These are phyloP conservation scores for Pseudogymnoascus sp. DNA, from an alignment of 2,329 filamentous ascomycete genomes.

Conservation along the genomic window DNA sequence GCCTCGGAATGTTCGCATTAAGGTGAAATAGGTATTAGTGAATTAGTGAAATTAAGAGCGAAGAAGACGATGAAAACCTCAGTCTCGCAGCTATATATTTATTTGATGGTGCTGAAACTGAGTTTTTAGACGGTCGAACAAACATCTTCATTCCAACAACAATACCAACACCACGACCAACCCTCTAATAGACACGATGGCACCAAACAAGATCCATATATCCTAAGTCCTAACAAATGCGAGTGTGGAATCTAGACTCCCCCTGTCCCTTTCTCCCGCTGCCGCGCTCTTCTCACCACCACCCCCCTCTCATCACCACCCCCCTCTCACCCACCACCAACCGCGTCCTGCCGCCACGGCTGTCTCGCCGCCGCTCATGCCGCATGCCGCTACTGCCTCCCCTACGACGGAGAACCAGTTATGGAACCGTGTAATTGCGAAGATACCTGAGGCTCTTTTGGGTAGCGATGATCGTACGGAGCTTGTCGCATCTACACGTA, in stretches of 20 bases:
- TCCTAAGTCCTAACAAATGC: not conserved
- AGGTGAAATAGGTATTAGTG: not conserved
- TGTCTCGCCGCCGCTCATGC: not conserved
- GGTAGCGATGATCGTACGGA: no score
- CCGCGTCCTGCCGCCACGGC: not conserved
- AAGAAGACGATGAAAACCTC: not conserved
- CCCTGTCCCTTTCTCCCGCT: not conserved
- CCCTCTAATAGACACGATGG: not conserved
- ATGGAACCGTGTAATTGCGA: no score
- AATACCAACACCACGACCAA: not conserved
- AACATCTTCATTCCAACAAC: not conserved
- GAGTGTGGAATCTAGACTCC: not conserved
- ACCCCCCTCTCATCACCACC: not conserved
- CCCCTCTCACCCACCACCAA: not conserved
- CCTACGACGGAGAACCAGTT: no score
- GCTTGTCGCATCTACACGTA: no score
- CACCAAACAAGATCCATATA: not conserved
- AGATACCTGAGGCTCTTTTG: no score
- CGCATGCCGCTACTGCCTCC: not conserved
- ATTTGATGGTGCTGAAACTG: not conserved
- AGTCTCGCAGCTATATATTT: not conserved
- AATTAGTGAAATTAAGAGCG: not conserved
- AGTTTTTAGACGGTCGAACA: not conserved
- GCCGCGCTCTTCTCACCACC: not conserved
- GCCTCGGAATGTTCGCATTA: not conserved